Percentiles rank a stretch among this genome's conserved stretches.
Conservation (phyloP, 1,284 basidiomycete species). For the Mycosarcoma mackinlayi region DNA sequence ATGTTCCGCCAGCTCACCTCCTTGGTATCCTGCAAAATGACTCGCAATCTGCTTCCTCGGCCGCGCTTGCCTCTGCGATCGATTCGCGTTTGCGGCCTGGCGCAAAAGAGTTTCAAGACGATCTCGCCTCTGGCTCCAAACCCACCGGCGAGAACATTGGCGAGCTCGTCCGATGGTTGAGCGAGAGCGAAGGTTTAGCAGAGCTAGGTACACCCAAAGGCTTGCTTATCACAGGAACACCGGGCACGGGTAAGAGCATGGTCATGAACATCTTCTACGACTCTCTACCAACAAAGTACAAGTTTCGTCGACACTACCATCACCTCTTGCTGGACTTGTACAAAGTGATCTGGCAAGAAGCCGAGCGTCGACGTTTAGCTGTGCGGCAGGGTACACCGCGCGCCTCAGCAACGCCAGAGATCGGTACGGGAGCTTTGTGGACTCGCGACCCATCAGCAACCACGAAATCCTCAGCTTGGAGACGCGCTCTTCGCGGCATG, state of each 20-base stretch:
- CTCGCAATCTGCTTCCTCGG: conserved; percentile 20
- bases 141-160: conserved; percentile 44
- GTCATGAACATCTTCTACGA: conserved; percentile 77
- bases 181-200: conserved; percentile 75
- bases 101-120: conserved; percentile 15
- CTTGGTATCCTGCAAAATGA: conserved; percentile 55
- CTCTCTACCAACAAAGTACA: conserved; percentile 74
- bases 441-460: conserved; percentile 66
- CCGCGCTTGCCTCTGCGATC: conserved; percentile 28
- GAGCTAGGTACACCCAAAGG: conserved; percentile 74
- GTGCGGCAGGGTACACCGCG: conserved; percentile 46
- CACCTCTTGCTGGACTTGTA: conserved; percentile 78
- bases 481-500: conserved; percentile 43
- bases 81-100: conserved; percentile 22
- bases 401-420: conserved; percentile 43
- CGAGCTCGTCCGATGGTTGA: conserved; percentile 73
- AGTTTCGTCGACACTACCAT: conserved; percentile 77
- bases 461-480: conserved; percentile 31
- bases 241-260: conserved; percentile 74
- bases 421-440: conserved; percentile 64
- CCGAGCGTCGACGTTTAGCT: conserved; percentile 69
- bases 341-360: conserved; percentile 75
- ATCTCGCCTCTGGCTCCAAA: conserved; percentile 1
- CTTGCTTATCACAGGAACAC: conserved; percentile 72
- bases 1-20: conserved; percentile 71